Percentiles rank a stretch among this genome's conserved stretches.
Evolutionary conservation across 306 rosid genomes (phyloP).

Genomic region (Corylus avellana): DNA sequence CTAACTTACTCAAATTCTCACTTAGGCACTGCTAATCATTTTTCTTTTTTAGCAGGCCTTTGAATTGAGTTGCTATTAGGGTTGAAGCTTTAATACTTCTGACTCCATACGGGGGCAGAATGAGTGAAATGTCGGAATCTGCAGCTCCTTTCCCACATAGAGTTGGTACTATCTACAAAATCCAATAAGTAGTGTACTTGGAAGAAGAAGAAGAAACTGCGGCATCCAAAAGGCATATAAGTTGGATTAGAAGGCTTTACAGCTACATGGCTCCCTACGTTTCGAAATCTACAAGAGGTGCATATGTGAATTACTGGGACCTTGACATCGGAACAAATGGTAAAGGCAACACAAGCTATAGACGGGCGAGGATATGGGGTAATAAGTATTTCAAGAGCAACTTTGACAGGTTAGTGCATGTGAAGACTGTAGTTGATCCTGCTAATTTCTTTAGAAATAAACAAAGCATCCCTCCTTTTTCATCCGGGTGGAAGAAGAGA

Average conservation of each 20-base stretch:
- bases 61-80: no score
- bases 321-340: conserved; percentile 1
- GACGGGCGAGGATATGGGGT: not conserved
- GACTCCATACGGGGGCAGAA: conserved; percentile 24
- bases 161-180: conserved; percentile 23
- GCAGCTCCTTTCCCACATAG: conserved; percentile 26
- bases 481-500: no score
- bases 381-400: not conserved
- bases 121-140: conserved; percentile 19
- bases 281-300: conserved; percentile 1
- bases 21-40: no score
- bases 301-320: conserved; percentile 1
- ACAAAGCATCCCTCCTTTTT: conserved; percentile 1
- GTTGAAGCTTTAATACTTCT: not conserved
- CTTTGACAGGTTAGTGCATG: not conserved
- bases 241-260: conserved; percentile 7
- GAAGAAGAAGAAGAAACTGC: not conserved
- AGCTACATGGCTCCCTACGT: conserved; percentile 9
- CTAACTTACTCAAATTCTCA: no score
- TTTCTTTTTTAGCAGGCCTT: no score
- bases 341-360: not conserved
- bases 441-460: not conserved
- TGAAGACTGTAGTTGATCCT: not conserved
- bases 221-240: not conserved
- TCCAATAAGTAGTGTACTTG: conserved; percentile 15